A percentile compares a stretch with the other conserved stretches of the same genome.
phyloP scores from a whole-genome alignment of 2,329 filamentous ascomycete species.

The Aspergillus costaricaensis region DNA sequence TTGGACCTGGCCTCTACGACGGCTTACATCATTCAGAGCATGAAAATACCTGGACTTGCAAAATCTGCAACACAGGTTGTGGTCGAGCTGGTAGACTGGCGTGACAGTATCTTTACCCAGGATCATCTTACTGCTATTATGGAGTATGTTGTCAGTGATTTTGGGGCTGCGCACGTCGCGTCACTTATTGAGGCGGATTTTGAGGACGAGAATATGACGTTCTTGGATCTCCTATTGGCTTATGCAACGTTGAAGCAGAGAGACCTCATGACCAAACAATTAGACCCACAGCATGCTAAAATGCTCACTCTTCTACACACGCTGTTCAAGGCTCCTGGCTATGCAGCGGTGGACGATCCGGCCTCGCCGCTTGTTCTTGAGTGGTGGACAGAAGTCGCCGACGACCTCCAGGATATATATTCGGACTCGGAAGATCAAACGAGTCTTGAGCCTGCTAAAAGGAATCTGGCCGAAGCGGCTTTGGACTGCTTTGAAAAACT shows the following conservation, averaged over 20 bases:
- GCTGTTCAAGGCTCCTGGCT: constrained; percentile 43
- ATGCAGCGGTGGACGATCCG: constrained; percentile 43
- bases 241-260: constrained; percentile 36
- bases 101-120: constrained; percentile 28
- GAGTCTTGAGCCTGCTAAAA: constrained; percentile 35
- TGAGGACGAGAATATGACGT: constrained; percentile 41
- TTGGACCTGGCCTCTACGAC: constrained; percentile 25
- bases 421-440: constrained; percentile 30
- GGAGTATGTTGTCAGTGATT: constrained; percentile 37
- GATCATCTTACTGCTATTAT: constrained; percentile 32
- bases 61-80: constrained; percentile 37
- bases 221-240: constrained; percentile 43
- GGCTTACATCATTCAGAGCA: constrained; percentile 27
- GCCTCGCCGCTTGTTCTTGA: constrained; percentile 42
- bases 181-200: constrained; percentile 39
- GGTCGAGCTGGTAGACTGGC: constrained; percentile 35
- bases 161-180: constrained; percentile 35
- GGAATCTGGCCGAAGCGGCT: constrained; percentile 43
- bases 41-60: constrained; percentile 31
- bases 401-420: constrained; percentile 38
- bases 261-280: constrained; percentile 33
- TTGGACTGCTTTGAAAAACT: constrained; percentile 47
- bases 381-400: constrained; percentile 46
- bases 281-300: constrained; percentile 35
- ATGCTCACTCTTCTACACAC: constrained; percentile 41